Base-by-base conservation (phyloP, 805 yeast species). In the Komagataella populi region DNA sequence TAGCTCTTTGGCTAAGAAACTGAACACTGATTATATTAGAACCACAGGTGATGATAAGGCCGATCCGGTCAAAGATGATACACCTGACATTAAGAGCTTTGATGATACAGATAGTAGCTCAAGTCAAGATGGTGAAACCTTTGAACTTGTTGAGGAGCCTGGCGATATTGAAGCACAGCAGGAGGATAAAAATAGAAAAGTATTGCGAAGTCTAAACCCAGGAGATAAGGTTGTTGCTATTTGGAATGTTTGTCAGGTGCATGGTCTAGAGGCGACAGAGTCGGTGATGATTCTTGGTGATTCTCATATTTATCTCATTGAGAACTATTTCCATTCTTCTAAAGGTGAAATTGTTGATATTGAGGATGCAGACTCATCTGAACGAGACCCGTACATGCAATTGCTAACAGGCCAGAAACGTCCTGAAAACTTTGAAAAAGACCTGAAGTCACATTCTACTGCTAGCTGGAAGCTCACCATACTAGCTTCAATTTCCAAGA, bases 211-310 rank as follows among this genome's bases (percentile, higher is more conserved):
- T 57, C 66, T 88, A 51, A 80, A 69, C 56, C 74, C 78, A 50
- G 85, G 85, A 14, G 96, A 88, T 61, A 74, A 73, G 48, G 47
- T 17, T 20, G n/a, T 16, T 18, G 47, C 24, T 18, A 66, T 88
- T 16, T 82, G 87, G 82, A 88, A 88, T 61, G 80, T 85, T 1
- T 79, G 90, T 51, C 79, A 81, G 49, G 77, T 89, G 18, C 67
- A 83, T 52, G 96, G 96, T 0, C 66, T 88, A n/a, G 86, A 81
- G 30, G 80, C 89, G 2, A 69, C 75, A 16, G 95, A 87, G 59
- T 86, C 91, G 14, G 71, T 88, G 44, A 66, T 88, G 63, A 84
- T 88, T 23, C 62, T 83, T 44, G 95, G 96, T 0, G 66, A 72
- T 3, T 68, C 71, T 4, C 81, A 83, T 58, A 57, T 86, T 6